These are phyloP conservation scores for Aureobasidium namibiae DNA, from an alignment of 2,329 filamentous ascomycete genomes.

Conservation along the genomic window DNA sequence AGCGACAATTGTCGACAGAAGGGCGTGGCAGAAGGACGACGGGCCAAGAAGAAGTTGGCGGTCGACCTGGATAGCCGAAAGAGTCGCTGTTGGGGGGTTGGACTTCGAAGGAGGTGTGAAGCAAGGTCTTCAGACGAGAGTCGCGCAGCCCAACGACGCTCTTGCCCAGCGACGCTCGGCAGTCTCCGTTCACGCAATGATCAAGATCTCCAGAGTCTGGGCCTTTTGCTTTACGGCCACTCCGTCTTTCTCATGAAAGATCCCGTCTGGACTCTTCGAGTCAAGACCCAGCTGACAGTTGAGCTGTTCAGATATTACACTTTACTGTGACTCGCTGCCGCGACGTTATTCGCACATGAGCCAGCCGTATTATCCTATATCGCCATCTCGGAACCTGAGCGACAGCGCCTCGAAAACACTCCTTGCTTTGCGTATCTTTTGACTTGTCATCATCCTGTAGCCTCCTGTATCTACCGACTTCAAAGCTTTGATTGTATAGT, in stretches of 20 bases:
- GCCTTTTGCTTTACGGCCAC: neutral
- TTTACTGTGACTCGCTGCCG: neutral
- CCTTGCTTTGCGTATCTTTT: neutral
- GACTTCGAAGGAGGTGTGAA: neutral
- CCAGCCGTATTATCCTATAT: neutral
- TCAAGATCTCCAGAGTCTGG: neutral
- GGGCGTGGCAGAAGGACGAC: neutral
- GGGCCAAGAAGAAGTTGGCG: constrained; percentile 3
- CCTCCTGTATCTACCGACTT: neutral
- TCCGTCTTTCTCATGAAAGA: neutral
- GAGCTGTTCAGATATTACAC: neutral
- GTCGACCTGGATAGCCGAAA: constrained; percentile 3
- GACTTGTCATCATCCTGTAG: neutral
- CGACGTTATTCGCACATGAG: neutral
- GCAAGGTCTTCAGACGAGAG: neutral
- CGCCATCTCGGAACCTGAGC: neutral
- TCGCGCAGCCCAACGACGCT: neutral
- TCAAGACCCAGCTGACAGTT: neutral
- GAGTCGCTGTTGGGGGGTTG: neutral
- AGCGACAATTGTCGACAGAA: constrained; percentile 2
- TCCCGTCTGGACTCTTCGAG: neutral
- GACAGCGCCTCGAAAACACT: neutral
- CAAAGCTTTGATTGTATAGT: neutral
- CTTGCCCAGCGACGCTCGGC: neutral
- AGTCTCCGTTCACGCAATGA: neutral